Base-by-base conservation (phyloP, 164 flowering plant species). In the Liquidambar formosana region DNA sequence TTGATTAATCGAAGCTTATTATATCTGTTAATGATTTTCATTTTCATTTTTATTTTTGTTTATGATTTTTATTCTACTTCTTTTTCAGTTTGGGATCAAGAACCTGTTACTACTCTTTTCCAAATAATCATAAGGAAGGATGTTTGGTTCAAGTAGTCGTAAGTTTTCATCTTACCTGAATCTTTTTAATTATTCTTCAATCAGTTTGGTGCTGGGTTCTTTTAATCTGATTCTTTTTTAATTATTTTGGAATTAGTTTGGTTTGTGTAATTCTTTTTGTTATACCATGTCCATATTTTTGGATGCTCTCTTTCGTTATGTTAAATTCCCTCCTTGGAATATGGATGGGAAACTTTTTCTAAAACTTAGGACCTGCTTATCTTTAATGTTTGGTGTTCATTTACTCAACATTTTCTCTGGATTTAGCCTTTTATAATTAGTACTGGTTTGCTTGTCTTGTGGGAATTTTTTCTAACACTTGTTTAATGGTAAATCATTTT, bases 71-170 rank as follows among this genome's bases (percentile, higher is more conserved):
- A 0, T 48, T 25, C 12, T 62, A 23, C 1, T 58, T 65, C 4
- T 26, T 5, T 58, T 57, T 28, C 75, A 67, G 75, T 3, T 75
- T 57, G n/a, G 53, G 57, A 71, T 62, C 48, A 47, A 65, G 19
- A 38, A 27, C 15, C 46, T 21, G 47, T 22, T 46, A 16, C 51
- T 57, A 26, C 25, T n/a, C 14, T 18, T 46, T 26, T 18, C 19
- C 15, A 54, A 15, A 18, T 21, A 60, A 45, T 26, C 44, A 15
- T 23, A 53, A 69, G 67, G 19, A 54, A 77, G 33, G 69, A 86
- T 86, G 84, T 86, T 84, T 33, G 85, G 90, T 58, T 74, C 83
- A 10, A 76, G 62, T 41, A 84, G 73, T 46, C 80, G 89, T 86
- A 79, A 71, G 89, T 64, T 12, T 41, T 71, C 58, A 11, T 60